Evolutionary conservation across 805 yeast genomes (phyloP), one percentile per base, ranked within the genome.

Genomic region (Diddensiella caesifluorescens): DNA sequence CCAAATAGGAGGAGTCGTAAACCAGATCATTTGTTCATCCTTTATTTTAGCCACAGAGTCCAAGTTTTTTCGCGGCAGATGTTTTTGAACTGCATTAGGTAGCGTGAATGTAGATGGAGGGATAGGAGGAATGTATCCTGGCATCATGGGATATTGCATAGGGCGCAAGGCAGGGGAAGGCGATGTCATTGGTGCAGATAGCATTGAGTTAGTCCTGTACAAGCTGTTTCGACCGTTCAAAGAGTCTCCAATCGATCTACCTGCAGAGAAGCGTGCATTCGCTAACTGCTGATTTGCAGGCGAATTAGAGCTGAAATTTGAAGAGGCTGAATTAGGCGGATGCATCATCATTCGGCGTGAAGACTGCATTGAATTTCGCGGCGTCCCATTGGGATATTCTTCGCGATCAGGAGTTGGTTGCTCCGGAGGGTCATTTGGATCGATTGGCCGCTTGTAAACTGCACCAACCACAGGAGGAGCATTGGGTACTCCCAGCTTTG

Each of bases 381-480:
- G 44, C 7, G 40, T 21, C 7, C 31, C 22, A 35, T 15, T 28
- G 4, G 25, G 20, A 18, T 39, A 39, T 5, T 32, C 42, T 5
- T 31, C 38, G 13, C 22, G 26, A 22, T 45, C 45, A 6, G 49
- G 51, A 3, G 54, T 50, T 10, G 60, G 45, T 44, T 45, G 40
- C 39, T 53, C 48, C 7, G 50, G 50, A 4, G 90, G 96, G 58
- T 88, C 95, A 42, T 80, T 79, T 32, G 79, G 78, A 50, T 79
- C 78, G 27, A 80, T 76, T 1, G 85, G 83, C 47, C 90, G 75
- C 47, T 80, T 64, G 61, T 85, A 90, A 5, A 92, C 95, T 22
- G 85, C 92, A 22, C 98, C 98, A 26, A 84, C 78, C 22, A 88
- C 61, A n/a, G 98, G 97, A 10, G 97, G 97, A 0, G 95, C 94